Conservation (phyloP, 768 basidiomycete species). For the Lactifluus volemus region DNA sequence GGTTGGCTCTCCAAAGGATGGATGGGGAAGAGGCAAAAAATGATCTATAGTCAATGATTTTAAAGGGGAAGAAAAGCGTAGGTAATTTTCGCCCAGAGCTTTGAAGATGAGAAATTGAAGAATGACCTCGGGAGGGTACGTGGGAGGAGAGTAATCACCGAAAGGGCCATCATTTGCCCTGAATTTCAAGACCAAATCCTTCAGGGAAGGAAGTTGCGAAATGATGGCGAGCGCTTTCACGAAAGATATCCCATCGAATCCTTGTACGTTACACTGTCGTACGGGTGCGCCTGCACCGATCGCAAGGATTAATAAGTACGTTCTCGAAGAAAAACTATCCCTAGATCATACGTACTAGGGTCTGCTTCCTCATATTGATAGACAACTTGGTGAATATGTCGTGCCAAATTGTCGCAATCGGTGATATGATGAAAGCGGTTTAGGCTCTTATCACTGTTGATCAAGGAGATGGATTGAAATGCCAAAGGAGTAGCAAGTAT, state of each 20-base stretch:
- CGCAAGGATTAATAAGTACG: neutral
- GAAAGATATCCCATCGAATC: neutral
- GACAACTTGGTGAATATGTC: neutral
- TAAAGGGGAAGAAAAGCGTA: neutral
- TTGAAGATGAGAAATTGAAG: slow-evolving; percentile 10
- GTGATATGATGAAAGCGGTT: neutral
- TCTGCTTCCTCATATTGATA: slow-evolving; percentile 5
- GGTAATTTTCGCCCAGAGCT: neutral
- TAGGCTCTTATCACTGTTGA: neutral
- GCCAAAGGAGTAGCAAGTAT: slow-evolving; percentile 5
- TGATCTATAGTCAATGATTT: neutral
- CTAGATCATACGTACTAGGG: neutral
- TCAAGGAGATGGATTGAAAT: neutral
- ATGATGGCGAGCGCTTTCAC: neutral
- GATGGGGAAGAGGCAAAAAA: neutral
- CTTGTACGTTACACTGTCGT: neutral
- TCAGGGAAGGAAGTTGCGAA: neutral
- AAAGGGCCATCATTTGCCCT: slow-evolving; percentile 1
- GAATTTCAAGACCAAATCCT: neutral
- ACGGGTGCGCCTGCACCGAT: neutral
- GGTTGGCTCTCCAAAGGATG: neutral
- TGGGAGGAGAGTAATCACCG: neutral
- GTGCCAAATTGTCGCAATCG: neutral
- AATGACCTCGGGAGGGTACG: neutral
- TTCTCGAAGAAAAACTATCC: neutral